A percentile compares a stretch with the other conserved stretches of the same genome.
Conservation (phyloP, 208 protist genomes). For the Crithidia thermophila region DNA sequence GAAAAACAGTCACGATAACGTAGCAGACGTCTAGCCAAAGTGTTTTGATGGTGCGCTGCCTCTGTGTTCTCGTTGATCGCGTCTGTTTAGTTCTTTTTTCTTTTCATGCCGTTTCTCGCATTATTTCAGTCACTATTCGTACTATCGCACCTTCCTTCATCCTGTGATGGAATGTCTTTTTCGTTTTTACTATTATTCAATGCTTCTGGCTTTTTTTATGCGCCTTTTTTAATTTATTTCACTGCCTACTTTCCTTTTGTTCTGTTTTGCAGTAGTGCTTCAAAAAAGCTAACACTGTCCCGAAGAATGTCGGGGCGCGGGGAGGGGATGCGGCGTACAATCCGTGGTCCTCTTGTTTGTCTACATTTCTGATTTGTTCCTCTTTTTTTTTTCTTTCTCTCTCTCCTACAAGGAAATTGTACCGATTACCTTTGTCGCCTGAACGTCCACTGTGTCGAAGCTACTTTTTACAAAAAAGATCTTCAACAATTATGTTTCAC, state of each 20-base stretch:
- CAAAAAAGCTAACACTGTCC: neutral
- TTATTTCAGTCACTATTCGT: neutral
- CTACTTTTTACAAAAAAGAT: too few species aligned
- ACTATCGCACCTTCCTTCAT: neutral
- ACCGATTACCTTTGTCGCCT: neutral
- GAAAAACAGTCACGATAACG: too few species aligned
- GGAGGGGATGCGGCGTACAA: constrained; percentile 6
- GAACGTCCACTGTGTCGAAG: neutral
- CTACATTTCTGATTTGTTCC: neutral
- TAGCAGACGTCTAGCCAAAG: too few species aligned
- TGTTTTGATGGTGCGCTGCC: too few species aligned
- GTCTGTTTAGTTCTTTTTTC: constrained; percentile 25
- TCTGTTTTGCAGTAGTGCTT: neutral
- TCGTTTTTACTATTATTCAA: neutral
- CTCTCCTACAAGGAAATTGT: neutral
- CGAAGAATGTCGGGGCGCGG: constrained; percentile 1
- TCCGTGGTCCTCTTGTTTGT: neutral
- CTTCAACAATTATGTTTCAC: too few species aligned
- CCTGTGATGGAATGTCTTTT: constrained; percentile 6
- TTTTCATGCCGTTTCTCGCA: neutral
- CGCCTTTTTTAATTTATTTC: neutral
- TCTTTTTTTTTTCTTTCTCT: neutral
- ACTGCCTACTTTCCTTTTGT: constrained; percentile 4
- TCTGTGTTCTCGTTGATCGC: constrained; percentile 1
- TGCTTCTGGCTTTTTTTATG: neutral